These are phyloP conservation scores for Malassezia obtusa DNA, from an alignment of 1,284 basidiomycete genomes.

Conservation along the genomic window DNA sequence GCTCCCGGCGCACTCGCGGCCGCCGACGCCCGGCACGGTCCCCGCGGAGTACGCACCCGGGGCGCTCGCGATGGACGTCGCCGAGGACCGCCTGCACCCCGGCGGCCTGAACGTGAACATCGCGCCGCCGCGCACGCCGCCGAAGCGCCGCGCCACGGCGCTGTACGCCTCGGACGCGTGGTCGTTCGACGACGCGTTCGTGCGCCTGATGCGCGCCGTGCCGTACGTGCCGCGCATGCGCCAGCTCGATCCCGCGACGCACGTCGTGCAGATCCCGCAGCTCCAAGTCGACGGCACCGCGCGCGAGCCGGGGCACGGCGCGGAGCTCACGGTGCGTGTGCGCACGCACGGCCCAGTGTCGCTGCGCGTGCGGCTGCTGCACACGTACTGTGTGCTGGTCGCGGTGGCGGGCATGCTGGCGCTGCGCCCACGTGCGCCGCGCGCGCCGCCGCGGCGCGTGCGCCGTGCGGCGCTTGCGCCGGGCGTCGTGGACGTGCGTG, in stretches of 20 bases:
- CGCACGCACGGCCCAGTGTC: slow-evolving; percentile 51
- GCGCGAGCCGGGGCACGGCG: slow-evolving; percentile 23
- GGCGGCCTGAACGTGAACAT: neutral
- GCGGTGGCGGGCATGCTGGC: slow-evolving; percentile 56
- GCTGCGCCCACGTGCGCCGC: slow-evolving; percentile 36
- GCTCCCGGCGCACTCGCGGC: neutral
- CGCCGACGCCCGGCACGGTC: neutral
- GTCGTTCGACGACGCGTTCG: slow-evolving; percentile 8
- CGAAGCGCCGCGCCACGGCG: neutral
- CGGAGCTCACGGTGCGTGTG: slow-evolving; percentile 28
- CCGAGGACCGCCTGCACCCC: neutral
- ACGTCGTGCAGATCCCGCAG: slow-evolving; percentile 28
- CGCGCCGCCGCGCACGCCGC: neutral
- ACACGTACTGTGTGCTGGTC: slow-evolving; percentile 65
- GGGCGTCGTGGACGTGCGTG: neutral
- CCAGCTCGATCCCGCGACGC: slow-evolving; percentile 28
- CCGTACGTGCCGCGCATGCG: slow-evolving; percentile 30
- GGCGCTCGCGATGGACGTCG: neutral
- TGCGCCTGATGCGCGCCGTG: neutral
- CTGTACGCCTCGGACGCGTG: slow-evolving; percentile 6
- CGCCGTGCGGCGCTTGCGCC: neutral
- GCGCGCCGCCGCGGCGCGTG: neutral
- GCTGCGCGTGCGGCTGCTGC: slow-evolving; percentile 58
- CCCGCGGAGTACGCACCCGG: neutral
- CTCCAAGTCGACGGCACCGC: slow-evolving; percentile 27